A percentile compares a stretch with the other conserved stretches of the same genome.
Evolutionary conservation across 345 rosid species (phyloP).

Genomic region (Schrenkiella parvula): DNA sequence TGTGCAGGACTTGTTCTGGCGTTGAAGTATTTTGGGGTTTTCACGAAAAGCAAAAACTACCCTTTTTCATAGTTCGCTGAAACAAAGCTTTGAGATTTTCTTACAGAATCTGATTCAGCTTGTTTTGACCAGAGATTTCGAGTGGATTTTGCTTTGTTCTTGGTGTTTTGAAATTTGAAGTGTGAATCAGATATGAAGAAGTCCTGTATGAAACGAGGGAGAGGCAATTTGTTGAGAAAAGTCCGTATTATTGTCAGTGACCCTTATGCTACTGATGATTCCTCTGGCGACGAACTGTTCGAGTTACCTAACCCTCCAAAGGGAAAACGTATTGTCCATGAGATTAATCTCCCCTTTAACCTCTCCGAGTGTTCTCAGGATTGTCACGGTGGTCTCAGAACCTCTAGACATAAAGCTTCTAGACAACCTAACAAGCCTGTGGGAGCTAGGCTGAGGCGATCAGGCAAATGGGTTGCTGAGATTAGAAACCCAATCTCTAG

Average conservation of each 20-base stretch:
- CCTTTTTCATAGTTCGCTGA: conserved; percentile 43
- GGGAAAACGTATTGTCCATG: conserved; percentile 55
- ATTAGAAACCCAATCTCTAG: conserved; percentile 58
- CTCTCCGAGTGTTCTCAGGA: conserved; percentile 31
- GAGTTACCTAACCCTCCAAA: conserved; percentile 5
- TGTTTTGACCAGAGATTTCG: conserved; percentile 19
- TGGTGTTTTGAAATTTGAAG: conserved; percentile 22
- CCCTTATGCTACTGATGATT: conserved; percentile 83
- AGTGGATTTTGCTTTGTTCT: not conserved
- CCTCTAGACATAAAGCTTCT: conserved; percentile 11
- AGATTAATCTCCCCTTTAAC: conserved; percentile 38
- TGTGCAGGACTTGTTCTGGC: conserved; percentile 76
- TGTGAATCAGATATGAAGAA: conserved; percentile 18
- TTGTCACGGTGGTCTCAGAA: conserved; percentile 46
- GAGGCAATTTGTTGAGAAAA: conserved; percentile 36
- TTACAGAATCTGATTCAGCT: conserved; percentile 49
- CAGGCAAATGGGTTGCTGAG: conserved; percentile 98
- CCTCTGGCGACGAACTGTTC: conserved; percentile 63
- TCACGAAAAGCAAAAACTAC: conserved; percentile 53
- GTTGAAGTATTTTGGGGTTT: conserved; percentile 60
- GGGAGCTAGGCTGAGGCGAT: conserved; percentile 82
- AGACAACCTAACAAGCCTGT: conserved; percentile 16
- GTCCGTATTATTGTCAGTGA: conserved; percentile 60
- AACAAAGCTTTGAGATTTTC: conserved; percentile 16
- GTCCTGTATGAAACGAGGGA: conserved; percentile 14